These are phyloP conservation scores for Endothia cerciana DNA, from an alignment of 2,329 filamentous ascomycete species.

Conservation along the genomic window DNA sequence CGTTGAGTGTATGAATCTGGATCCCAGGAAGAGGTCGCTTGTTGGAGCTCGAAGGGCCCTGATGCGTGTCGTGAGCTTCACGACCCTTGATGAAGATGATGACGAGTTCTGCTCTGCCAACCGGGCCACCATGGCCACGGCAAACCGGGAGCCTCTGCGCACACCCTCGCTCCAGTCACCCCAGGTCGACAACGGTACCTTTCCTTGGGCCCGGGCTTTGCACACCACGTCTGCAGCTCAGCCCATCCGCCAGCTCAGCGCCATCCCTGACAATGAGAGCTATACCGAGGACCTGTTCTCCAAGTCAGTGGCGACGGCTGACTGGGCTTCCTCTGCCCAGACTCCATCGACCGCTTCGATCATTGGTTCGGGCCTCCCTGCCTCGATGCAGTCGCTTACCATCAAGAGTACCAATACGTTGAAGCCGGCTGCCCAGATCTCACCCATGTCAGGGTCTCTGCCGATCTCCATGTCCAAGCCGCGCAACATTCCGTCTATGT, in stretches of 20 bases:
- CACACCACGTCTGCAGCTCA: constrained; percentile 71
- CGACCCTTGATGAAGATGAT: constrained; percentile 85
- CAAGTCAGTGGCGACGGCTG: constrained; percentile 68
- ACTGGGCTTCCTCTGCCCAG: constrained; percentile 78
- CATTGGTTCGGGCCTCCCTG: constrained; percentile 78
- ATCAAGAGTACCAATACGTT: constrained; percentile 52
- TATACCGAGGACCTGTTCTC: constrained; percentile 87
- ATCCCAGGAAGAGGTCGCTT: constrained; percentile 86
- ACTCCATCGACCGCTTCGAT: constrained; percentile 84
- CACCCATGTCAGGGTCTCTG: constrained; percentile 69
- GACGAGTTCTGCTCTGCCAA: constrained; percentile 93
- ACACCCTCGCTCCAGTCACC: constrained; percentile 94
- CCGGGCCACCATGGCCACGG: constrained; percentile 75
- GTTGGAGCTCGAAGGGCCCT: constrained; percentile 78
- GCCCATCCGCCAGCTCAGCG: constrained; percentile 80
- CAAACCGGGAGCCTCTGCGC: constrained; percentile 91
- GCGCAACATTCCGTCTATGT: constrained; percentile 69
- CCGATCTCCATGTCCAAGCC: constrained; percentile 82
- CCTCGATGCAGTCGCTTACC: constrained; percentile 77
- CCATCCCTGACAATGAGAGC: constrained; percentile 78
- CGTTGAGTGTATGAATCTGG: constrained; percentile 85
- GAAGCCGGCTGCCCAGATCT: constrained; percentile 56
- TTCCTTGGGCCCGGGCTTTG: constrained; percentile 93
- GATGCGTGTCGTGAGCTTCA: constrained; percentile 83
- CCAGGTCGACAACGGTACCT: constrained; percentile 77